Base-by-base conservation (phyloP, 129 eudicot species). In the Logfia minima region DNA sequence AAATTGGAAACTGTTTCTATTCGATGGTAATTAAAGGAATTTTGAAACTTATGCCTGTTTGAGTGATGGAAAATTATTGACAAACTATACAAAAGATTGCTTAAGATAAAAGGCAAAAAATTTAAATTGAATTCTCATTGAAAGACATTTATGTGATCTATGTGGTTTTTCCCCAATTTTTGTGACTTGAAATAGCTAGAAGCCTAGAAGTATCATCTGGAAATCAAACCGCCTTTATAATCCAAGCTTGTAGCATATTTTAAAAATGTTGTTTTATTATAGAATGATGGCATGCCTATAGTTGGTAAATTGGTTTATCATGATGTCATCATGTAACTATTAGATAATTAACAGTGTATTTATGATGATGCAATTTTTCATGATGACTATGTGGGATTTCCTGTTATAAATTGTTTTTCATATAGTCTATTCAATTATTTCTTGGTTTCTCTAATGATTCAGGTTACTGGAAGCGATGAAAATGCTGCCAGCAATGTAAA, bases 391-490 rank as follows among this genome's bases (percentile, higher is more conserved):
- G 5, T 48, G 55, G 48, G 18, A 48, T 14, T 48, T 13, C 55
- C n/a, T 11, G 55, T 48, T 48, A 48, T 48, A 48, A 64, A 80
- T 51, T 48, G 6, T 13, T 48, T 48, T 48, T 4, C 55, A 1
- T 48, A 13, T 14, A 18, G 17, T 48, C n/a, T 14, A 13, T 48
- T 48, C 55, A 64, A 29, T 10, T 64, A 16, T 65, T 64, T 65
- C 13, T 66, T 5, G 5, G 3, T 59, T 58, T 35, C 4, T 53
- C 6, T 83, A 31, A 32, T 21, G 71, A 79, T 45, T 52, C 74
- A 89, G 95, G 89, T 89, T 31, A 85, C 92, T 5, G 91, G 89
- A 76, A 85, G 74, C 34, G 89, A 90, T 70, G 74, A 29, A 59
- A 86, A 77, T 48, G 74, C 78, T 74, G 55, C 78, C n/a, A 69